Base-by-base conservation (phyloP, 2,329 filamentous ascomycete species). In the Aureobasidium sp. region DNA sequence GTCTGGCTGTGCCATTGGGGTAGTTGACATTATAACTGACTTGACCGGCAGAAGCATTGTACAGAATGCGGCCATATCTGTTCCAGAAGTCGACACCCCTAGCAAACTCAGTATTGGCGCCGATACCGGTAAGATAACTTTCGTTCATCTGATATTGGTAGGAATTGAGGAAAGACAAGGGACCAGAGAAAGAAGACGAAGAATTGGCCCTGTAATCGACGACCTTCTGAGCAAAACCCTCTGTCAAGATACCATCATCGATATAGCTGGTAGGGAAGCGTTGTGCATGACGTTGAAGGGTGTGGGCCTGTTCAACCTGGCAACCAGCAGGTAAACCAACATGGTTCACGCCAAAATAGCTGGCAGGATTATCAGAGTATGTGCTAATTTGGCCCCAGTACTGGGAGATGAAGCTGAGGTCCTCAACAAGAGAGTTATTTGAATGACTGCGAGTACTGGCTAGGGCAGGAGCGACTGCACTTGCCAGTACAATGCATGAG, bases 241-340 rank as follows among this genome's bases (percentile, higher is more conserved):
- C 74, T 64, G 82, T 77, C 64, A 80, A 81, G 24, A 64, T 66
- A 1, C 79, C 81, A 65, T 84, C 82, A 63, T 81, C 75, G 31
- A 71, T 72, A 62, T 70, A 73, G 19, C 72, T 50, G 0, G 76
- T 80, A 3, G 80, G 79, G 47, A 81, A 83, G 27, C 82, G 76
- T 63, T 84, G 74, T 0, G 79, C 79, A 68, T 84, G 82, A 31
- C 82, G 76, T 67, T 84, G 81, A 17, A 85, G 74, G 6, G 77
- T 72, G 65, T 83, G 81, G 0, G 75, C 80, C 68, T 83, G 80
- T 62, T 81, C 78, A 60, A 84, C 71, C 68, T 82, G 80, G 70
- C 82, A 84, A n/a, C 79, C 80, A 50, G 76, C 71, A 0, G 82
- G 82, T 8, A 80, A 68, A 5, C 78, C 78, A 33, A 78, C 73